Conservation (phyloP, 768 basidiomycete genomes). For the Lactarius akahatsu region DNA sequence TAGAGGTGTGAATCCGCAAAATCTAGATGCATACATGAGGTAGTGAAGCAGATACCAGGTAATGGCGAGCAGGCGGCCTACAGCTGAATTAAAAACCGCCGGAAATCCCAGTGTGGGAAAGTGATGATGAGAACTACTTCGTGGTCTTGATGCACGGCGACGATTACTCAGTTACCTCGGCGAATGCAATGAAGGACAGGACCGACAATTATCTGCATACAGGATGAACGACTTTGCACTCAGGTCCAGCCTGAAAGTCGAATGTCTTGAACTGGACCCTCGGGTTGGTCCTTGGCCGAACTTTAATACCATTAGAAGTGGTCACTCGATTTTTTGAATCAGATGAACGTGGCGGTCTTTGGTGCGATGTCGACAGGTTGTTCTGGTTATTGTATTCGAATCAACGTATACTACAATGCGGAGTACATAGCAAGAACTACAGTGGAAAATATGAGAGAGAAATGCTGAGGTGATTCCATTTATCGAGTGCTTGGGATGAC, state of each 20-base stretch:
- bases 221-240: not conserved
- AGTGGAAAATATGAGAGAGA: not conserved
- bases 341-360: not conserved
- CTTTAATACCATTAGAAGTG: too few species aligned
- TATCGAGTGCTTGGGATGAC: not conserved
- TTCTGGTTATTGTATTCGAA: not conserved
- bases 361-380: not conserved
- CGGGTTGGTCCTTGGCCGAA: too few species aligned
- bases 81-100: not conserved
- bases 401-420: not conserved
- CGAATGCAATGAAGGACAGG: not conserved
- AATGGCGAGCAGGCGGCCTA: not conserved
- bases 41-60: too few species aligned
- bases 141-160: not conserved
- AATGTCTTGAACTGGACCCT: not conserved
- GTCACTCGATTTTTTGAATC: too few species aligned
- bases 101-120: not conserved
- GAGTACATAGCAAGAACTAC: not conserved
- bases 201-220: not conserved
- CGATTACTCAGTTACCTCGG: not conserved
- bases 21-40: too few species aligned
- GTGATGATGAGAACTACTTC: too few species aligned
- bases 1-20: too few species aligned
- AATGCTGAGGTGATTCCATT: not conserved
- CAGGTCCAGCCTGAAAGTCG: not conserved